These are phyloP conservation scores for Saraca asoca DNA, from an alignment of 331 rosid genomes.

Conservation along the genomic window DNA sequence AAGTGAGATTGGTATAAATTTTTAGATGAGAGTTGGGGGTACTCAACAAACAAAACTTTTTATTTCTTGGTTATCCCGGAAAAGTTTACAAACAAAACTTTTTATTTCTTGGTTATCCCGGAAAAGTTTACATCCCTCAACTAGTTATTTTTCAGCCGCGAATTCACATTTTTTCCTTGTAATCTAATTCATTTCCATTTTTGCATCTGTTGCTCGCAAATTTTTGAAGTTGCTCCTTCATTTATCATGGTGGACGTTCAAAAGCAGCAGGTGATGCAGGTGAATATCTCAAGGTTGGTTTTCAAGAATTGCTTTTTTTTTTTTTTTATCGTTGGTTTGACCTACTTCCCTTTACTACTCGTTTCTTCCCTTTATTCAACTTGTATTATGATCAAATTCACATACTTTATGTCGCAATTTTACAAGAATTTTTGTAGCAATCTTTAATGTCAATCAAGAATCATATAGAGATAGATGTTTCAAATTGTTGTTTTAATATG, in stretches of 20 bases:
- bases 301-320: constrained; percentile 17
- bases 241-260: constrained; percentile 87
- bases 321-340: constrained; percentile 12
- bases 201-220: constrained; percentile 34
- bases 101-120: constrained; percentile 75
- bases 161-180: constrained; percentile 6
- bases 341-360: neutral
- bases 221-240: constrained; percentile 87
- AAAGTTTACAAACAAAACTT: constrained; percentile 53
- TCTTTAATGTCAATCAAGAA: no score
- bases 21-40: constrained; percentile 95
- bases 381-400: neutral
- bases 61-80: constrained; percentile 80
- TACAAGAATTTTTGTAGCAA: constrained; percentile 76
- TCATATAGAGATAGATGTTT: no score
- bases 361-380: neutral
- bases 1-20: constrained; percentile 29
- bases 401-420: constrained; percentile 53
- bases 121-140: constrained; percentile 55
- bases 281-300: constrained; percentile 81
- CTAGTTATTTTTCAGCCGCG: constrained; percentile 16
- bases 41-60: constrained; percentile 57
- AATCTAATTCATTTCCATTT: constrained; percentile 13
- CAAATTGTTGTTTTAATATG: no score
- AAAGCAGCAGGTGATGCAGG: constrained; percentile 76